Base-by-base conservation (phyloP, 1,284 basidiomycete genomes). In the Malassezia psittaci region DNA sequence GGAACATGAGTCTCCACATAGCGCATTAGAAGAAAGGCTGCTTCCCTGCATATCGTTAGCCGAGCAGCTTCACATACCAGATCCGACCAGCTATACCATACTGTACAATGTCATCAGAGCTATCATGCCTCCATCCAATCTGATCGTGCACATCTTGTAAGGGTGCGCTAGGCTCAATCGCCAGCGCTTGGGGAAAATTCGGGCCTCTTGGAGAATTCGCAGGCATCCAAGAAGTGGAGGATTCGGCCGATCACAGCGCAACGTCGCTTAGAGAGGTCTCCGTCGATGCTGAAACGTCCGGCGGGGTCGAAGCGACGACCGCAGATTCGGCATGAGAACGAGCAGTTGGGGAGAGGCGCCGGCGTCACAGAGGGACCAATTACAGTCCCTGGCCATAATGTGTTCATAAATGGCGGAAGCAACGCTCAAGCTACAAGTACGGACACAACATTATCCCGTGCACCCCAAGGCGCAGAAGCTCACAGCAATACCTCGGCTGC, bases 21-120 rank as follows among this genome's bases (percentile, higher is more conserved):
- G 37, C 51, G 52, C 32, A 55, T 51, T 0, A 69, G 53, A 32
- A 71, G 39, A 40, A 67, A 72, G 13, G 67, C 69, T 0, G 72
- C 69, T 48, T 74, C 72, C 67, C 24, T 36, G 24, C 24, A 39
- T 3, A 21, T 11, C 33, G 15, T 35, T 33, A 3, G 45, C 19
- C 24, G 7, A 7, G 21, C 36, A 33, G 21, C 6, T 8, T 21
- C 9, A 51, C 60, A 34, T 41, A 61, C 65, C 72, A 74, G 19
- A 72, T 67, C 2, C 71, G 55, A 1, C 71, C 71, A 13, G 72
- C 72, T 12, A 74, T 74, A 6, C 72, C 72, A 19, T 54, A 74
- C n/a, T 48, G 29, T 11, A 61, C 57, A 46, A 74, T 74, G 49
- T 72, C 70, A 9, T 62, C 56, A 11, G 54, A 48, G 4, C 59